Conservation (phyloP, 768 basidiomycete species). For the Leucogyrophana mollusca region DNA sequence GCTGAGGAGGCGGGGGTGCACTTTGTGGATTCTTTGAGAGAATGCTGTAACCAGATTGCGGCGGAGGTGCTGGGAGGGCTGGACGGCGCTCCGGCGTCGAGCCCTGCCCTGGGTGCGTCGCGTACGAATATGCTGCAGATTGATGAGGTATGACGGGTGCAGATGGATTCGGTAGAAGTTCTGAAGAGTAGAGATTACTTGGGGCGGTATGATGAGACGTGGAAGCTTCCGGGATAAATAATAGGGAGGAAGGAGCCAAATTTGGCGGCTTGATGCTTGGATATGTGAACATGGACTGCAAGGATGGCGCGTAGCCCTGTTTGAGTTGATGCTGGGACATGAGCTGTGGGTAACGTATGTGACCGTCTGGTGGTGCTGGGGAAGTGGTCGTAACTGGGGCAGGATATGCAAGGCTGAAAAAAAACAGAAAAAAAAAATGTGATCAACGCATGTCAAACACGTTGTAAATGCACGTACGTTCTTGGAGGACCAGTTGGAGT, state of each 20-base stretch:
- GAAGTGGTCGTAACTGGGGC: slow-evolving; percentile 71
- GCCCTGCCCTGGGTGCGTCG: slow-evolving; percentile 11
- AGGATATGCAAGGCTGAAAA: slow-evolving; percentile 37
- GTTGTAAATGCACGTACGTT: slow-evolving; percentile 30
- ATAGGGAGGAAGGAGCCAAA: slow-evolving; percentile 39
- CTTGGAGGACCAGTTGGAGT: slow-evolving; percentile 31
- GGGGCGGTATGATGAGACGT: slow-evolving; percentile 13
- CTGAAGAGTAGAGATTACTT: slow-evolving; percentile 28
- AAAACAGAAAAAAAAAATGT: slow-evolving; percentile 7
- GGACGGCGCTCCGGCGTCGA: slow-evolving; percentile 1
- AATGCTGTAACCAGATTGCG: slow-evolving; percentile 17
- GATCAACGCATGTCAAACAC: slow-evolving; percentile 1
- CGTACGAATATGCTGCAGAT: slow-evolving; percentile 7
- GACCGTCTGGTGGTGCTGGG: slow-evolving; percentile 47
- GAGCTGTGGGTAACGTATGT: slow-evolving; percentile 62
- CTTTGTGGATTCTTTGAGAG: slow-evolving; percentile 23
- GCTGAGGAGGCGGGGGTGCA: slow-evolving; percentile 20
- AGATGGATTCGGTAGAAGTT: slow-evolving; percentile 35
- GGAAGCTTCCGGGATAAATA: slow-evolving; percentile 40
- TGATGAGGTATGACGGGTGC: slow-evolving; percentile 19
- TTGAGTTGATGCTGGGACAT: slow-evolving; percentile 79
- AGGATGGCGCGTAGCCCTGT: slow-evolving; percentile 77
- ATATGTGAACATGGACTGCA: slow-evolving; percentile 70
- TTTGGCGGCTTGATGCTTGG: slow-evolving; percentile 31
- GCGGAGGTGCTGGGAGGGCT: background rate